A percentile compares a stretch with the other conserved stretches of the same genome.
Evolutionary conservation across 2,329 filamentous ascomycete species (phyloP).

Genomic region (Simplicillium sp.): DNA sequence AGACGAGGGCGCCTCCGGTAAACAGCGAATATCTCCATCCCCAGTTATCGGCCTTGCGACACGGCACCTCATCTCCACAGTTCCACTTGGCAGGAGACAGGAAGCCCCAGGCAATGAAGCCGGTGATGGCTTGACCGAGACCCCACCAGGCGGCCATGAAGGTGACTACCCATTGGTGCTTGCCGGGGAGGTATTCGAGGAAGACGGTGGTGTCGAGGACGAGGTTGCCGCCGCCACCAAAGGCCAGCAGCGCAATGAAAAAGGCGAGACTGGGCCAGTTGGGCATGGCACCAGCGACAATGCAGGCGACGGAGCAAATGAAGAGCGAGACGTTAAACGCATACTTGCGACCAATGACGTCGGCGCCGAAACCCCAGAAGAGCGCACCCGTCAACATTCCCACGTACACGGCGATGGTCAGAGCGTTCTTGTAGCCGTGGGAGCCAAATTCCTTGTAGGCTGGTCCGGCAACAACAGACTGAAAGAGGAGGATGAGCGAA

Average conservation of each 20-base stretch:
- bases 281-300: constrained; percentile 57
- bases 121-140: constrained; percentile 37
- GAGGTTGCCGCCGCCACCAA: constrained; percentile 46
- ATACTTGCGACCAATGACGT: constrained; percentile 57
- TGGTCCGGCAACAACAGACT: constrained; percentile 50
- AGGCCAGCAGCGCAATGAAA: constrained; percentile 53
- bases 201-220: constrained; percentile 43
- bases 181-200: constrained; percentile 38
- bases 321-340: constrained; percentile 62
- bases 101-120: constrained; percentile 34
- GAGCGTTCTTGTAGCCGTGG: constrained; percentile 41
- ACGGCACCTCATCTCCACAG: constrained; percentile 29
- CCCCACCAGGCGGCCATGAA: constrained; percentile 40
- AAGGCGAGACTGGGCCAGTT: constrained; percentile 56
- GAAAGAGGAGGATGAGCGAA: constrained; percentile 40
- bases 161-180: constrained; percentile 37
- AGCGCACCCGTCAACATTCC: constrained; percentile 47
- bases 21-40: constrained; percentile 39
- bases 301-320: constrained; percentile 45
- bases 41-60: constrained; percentile 33
- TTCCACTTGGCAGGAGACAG: constrained; percentile 38
- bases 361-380: constrained; percentile 60
- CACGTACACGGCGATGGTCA: constrained; percentile 53
- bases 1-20: constrained; percentile 32
- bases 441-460: constrained; percentile 50